Percentiles rank a stretch among this genome's conserved stretches.
phyloP scores from a whole-genome alignment of 1,284 basidiomycete genomes.

The Mrakiaceae sp. region DNA sequence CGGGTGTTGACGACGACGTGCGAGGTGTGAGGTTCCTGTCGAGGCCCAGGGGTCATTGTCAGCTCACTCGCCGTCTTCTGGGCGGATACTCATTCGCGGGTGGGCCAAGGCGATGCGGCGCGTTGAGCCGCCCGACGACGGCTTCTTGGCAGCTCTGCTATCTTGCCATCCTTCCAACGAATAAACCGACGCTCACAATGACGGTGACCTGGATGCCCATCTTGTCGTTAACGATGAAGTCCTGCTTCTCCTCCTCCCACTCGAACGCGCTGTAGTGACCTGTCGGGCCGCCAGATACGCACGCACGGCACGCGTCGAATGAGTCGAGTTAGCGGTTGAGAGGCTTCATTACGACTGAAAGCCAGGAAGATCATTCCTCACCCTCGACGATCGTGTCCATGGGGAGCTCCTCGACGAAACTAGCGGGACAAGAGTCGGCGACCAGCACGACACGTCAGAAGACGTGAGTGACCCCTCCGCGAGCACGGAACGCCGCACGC shows the following conservation, averaged over 20 bases:
- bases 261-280: slow-evolving; percentile 88
- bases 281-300: slow-evolving; percentile 28
- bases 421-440: too few species aligned
- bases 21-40: too few species aligned
- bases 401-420: slow-evolving; percentile 92
- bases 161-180: background rate
- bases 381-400: slow-evolving; percentile 94
- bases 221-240: slow-evolving; percentile 60
- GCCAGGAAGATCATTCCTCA: slow-evolving; percentile 30
- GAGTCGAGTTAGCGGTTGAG: background rate
- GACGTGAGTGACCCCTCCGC: too few species aligned
- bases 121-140: background rate
- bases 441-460: too few species aligned
- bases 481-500: too few species aligned
- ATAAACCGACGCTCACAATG: slow-evolving; percentile 46
- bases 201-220: slow-evolving; percentile 86
- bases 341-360: background rate
- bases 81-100: background rate
- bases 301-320: background rate
- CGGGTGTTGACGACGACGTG: slow-evolving; percentile 74
- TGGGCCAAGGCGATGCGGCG: background rate
- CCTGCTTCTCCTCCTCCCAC: slow-evolving; percentile 64
- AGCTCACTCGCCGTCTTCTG: background rate
- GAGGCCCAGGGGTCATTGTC: background rate
- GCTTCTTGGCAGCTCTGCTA: background rate